Evolutionary conservation across 2,329 filamentous ascomycete genomes (phyloP).

Genomic region (Davidsoniella virescens): DNA sequence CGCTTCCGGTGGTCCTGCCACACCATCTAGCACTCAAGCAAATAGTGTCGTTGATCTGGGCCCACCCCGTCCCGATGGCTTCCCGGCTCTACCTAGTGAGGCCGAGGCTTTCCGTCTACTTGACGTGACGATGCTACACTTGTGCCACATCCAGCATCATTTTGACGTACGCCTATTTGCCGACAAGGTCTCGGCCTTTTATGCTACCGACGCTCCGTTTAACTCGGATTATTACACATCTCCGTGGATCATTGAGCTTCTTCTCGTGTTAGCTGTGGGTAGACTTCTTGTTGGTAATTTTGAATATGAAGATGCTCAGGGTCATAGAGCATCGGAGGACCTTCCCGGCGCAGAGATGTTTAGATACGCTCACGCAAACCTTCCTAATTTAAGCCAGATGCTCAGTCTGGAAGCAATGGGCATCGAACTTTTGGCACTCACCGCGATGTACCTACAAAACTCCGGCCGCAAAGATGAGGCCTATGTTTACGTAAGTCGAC

Average conservation of each 20-base stretch:
- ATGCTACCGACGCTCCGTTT: not conserved
- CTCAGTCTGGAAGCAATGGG: constrained; percentile 18
- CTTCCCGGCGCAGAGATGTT: constrained; percentile 12
- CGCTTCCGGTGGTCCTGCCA: constrained; percentile 6
- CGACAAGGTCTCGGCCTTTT: constrained; percentile 7
- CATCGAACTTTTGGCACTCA: constrained; percentile 18
- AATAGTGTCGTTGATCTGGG: not conserved
- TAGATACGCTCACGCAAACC: constrained; percentile 16
- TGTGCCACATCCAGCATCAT: constrained; percentile 17
- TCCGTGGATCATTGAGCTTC: constrained; percentile 11
- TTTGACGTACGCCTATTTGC: constrained; percentile 16
- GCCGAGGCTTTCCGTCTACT: constrained; percentile 14
- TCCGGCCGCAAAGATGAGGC: constrained; percentile 13
- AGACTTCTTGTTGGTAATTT: constrained; percentile 10
- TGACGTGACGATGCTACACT: constrained; percentile 15
- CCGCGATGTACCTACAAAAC: constrained; percentile 13
- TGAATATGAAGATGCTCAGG: constrained; percentile 10
- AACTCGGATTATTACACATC: constrained; percentile 10
- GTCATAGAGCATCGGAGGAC: constrained; percentile 8
- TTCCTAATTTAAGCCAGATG: constrained; percentile 17
- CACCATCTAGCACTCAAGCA: not conserved
- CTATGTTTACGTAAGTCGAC: constrained; percentile 12
- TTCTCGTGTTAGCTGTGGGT: constrained; percentile 11
- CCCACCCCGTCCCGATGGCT: not conserved
- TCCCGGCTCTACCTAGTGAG: constrained; percentile 12